Conservation (phyloP, 306 rosid species). For the Mucuna pruriens region DNA sequence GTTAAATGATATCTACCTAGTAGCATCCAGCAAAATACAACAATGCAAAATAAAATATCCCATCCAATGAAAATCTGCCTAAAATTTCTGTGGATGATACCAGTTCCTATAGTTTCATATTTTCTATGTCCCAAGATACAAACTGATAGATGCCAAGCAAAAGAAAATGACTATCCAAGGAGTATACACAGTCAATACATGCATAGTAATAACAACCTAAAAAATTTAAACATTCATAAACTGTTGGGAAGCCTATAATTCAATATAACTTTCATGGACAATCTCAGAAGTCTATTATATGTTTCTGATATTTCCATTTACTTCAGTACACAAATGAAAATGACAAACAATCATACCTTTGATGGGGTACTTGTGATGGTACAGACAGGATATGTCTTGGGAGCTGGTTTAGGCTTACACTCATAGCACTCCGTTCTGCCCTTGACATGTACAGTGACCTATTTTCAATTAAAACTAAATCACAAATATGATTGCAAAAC, state of each 20-base stretch:
- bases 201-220: not conserved
- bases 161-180: constrained; percentile 7
- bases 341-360: constrained; percentile 63
- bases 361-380: constrained; percentile 98
- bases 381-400: constrained; percentile 98
- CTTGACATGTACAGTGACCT: constrained; percentile 98
- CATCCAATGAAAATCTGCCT: not conserved
- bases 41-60: not conserved
- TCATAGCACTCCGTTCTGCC: constrained; percentile 98
- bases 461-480: constrained; percentile 43
- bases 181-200: not conserved
- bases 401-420: constrained; percentile 97
- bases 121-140: not conserved
- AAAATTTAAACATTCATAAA: not conserved
- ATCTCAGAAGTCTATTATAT: not conserved
- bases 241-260: not conserved
- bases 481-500: constrained; percentile 25
- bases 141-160: constrained; percentile 6
- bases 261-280: not conserved
- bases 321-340: constrained; percentile 12
- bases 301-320: not conserved
- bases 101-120: constrained; percentile 9
- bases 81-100: not conserved
- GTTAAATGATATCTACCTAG: constrained; percentile 11
- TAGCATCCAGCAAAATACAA: constrained; percentile 17